phyloP scores from a whole-genome alignment of 306 rosid genomes.

The Medicago ruthenica region DNA sequence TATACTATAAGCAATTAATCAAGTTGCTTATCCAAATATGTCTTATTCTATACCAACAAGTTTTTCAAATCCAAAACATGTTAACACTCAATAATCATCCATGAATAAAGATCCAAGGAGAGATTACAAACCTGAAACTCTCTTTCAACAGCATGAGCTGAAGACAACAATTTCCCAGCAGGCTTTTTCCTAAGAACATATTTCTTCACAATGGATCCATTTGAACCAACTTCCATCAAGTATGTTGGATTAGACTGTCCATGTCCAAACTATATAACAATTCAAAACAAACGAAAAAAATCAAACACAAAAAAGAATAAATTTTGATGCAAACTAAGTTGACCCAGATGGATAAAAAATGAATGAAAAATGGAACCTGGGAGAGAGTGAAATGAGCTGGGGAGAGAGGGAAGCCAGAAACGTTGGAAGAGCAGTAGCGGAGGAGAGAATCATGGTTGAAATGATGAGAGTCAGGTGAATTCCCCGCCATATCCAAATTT shows the following conservation, averaged over 20 bases:
- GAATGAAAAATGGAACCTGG: no score
- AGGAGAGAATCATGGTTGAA: slow-evolving; percentile 62
- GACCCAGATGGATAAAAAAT: background rate
- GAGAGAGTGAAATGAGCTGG: slow-evolving; percentile 67
- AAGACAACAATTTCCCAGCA: slow-evolving; percentile 72
- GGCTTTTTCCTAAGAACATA: slow-evolving; percentile 95
- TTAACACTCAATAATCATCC: background rate
- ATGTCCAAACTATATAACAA: slow-evolving; percentile 80
- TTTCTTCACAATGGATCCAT: slow-evolving; percentile 55
- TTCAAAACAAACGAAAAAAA: slow-evolving; percentile 25
- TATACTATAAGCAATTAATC: no score
- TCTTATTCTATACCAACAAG: background rate
- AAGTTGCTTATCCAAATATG: no score
- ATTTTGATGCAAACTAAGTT: slow-evolving; percentile 30
- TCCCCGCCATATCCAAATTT: slow-evolving; percentile 45
- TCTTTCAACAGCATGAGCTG: slow-evolving; percentile 97
- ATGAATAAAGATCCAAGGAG: background rate
- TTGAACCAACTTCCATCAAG: slow-evolving; percentile 69
- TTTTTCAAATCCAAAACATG: slow-evolving; percentile 25
- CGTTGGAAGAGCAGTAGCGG: slow-evolving; percentile 69
- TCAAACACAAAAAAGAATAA: slow-evolving; percentile 1
- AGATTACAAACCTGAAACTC: slow-evolving; percentile 74
- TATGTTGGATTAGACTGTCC: slow-evolving; percentile 96
- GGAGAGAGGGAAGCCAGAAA: slow-evolving; percentile 69
- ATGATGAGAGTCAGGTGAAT: slow-evolving; percentile 47